Evolutionary conservation across 148 eudicot genomes (phyloP), one percentile per base, ranked within the genome.

Genomic region (Cornus kousa): DNA sequence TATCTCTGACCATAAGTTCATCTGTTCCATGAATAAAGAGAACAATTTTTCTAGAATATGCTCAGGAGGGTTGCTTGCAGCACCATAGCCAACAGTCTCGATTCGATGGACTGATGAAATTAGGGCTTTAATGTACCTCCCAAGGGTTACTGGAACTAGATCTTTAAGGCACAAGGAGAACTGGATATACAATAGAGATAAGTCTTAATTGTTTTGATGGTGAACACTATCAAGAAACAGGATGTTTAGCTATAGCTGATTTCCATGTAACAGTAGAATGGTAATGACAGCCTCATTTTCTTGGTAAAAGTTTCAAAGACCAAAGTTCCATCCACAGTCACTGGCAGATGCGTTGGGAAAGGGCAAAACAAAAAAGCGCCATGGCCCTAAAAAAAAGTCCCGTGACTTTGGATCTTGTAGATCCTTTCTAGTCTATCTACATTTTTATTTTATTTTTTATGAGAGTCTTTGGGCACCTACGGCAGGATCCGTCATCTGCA

Each of bases 161-260:
- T 96, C 99, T 87, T 96, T 98, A 71, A 96, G 91, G 89, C 99
- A 93, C 80, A 92, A 82, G 68, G 95, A 92, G 87, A 96, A 96
- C 99, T 96, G 97, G 84, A 93, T 78, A 69, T 11, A 86, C 75
- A 76, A 57, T 53, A 57, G 39, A 67, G 60, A 72, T 88, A 86
- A 80, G 43, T 67, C 68, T 32, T 28, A 48, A 46, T 20, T 37
- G 43, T 48, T 68, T 70, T 72, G 23, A 62, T 53, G 68, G 64
- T 59, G 17, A 76, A 72, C 24, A 33, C 14, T 17, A 68, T 65
- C 68, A 24, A 13, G 65, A 32, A 53, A 50, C 7, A n/a, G 13
- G 28, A 35, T 77, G 24, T 6, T 24, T 46, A 40, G 12, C 17
- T 64, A 23, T 70, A 78, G 70, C 75, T 72, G 59, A 65, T 19